Evolutionary conservation across 2,329 filamentous ascomycete genomes (phyloP).

Genomic region (Stagonosporopsis vannaccii): DNA sequence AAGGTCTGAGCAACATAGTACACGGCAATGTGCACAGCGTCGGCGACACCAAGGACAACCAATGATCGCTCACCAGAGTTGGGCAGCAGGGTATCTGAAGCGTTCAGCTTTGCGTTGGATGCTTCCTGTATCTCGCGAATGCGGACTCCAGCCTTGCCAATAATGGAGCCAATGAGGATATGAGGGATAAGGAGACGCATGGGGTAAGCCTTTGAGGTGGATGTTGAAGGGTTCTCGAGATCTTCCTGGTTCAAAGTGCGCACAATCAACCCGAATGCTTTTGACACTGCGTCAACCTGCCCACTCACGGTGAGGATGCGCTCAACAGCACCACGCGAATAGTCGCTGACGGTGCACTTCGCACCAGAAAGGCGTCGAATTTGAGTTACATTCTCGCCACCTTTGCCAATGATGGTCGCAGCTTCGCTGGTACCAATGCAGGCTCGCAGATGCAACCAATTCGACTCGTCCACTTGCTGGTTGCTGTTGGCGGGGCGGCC

Average conservation of each 20-base stretch:
- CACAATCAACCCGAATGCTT: slow-evolving; percentile 98
- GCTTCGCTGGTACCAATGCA: slow-evolving; percentile 98
- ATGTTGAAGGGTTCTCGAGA: slow-evolving; percentile 83
- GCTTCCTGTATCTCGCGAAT: slow-evolving; percentile 99
- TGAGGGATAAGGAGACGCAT: slow-evolving; percentile 94
- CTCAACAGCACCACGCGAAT: slow-evolving; percentile 95
- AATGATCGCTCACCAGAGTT: slow-evolving; percentile 97
- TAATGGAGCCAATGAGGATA: slow-evolving; percentile 97
- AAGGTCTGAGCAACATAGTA: slow-evolving; percentile 99
- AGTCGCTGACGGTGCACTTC: slow-evolving; percentile 99
- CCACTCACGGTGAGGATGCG: slow-evolving; percentile 97
- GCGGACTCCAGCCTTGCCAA: slow-evolving; percentile 93
- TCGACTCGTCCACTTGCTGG: slow-evolving; percentile 81
- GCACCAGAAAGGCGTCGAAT: slow-evolving; percentile 94
- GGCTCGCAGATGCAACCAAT: slow-evolving; percentile 95
- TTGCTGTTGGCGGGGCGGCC: slow-evolving; percentile 57
- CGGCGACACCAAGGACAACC: slow-evolving; percentile 95
- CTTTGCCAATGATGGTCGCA: slow-evolving; percentile 97
- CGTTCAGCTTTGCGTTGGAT: slow-evolving; percentile 94
- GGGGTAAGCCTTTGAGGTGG: slow-evolving; percentile 96
- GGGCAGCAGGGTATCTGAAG: slow-evolving; percentile 92
- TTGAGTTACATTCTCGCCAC: slow-evolving; percentile 97
- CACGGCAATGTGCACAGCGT: slow-evolving; percentile 97
- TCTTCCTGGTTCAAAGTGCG: slow-evolving; percentile 98
- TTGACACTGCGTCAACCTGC: slow-evolving; percentile 93